These are phyloP conservation scores for Heliamphora exappendiculata DNA, from an alignment of 148 eudicot species.

Conservation along the genomic window DNA sequence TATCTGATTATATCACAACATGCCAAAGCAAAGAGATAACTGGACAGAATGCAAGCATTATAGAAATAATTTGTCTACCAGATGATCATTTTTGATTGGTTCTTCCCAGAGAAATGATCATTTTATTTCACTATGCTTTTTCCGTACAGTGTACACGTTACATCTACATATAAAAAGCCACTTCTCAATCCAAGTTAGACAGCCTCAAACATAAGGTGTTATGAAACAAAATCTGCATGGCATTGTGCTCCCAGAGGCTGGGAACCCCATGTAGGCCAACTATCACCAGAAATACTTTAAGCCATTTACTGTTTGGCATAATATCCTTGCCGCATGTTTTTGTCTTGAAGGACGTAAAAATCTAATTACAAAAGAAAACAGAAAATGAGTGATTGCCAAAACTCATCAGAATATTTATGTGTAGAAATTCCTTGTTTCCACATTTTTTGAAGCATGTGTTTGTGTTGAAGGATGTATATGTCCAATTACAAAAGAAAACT, in stretches of 20 bases:
- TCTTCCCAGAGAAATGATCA: not conserved
- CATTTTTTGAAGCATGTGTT: too few species aligned
- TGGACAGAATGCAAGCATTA: not conserved
- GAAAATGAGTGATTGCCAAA: too few species aligned
- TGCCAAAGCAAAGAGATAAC: conserved; percentile 6
- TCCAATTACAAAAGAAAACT: too few species aligned
- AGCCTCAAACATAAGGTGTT: not conserved
- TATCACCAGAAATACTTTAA: not conserved
- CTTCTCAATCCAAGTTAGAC: not conserved
- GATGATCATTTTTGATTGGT: not conserved
- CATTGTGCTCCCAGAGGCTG: not conserved
- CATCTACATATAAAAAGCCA: not conserved
- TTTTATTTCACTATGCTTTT: not conserved
- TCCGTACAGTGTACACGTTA: not conserved
- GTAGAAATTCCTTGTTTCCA: too few species aligned
- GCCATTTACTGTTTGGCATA: not conserved
- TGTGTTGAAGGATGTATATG: too few species aligned
- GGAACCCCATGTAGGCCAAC: not conserved
- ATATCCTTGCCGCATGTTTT: not conserved
- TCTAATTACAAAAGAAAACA: too few species aligned
- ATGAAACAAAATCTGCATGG: not conserved
- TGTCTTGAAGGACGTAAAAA: too few species aligned
- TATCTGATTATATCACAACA: not conserved
- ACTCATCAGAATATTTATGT: too few species aligned
- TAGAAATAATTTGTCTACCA: not conserved